Percentiles rank a stretch among this genome's conserved stretches.
phyloP scores from a whole-genome alignment of 2,329 filamentous ascomycete genomes.

The Paraphaeosphaeria sporulosa region DNA sequence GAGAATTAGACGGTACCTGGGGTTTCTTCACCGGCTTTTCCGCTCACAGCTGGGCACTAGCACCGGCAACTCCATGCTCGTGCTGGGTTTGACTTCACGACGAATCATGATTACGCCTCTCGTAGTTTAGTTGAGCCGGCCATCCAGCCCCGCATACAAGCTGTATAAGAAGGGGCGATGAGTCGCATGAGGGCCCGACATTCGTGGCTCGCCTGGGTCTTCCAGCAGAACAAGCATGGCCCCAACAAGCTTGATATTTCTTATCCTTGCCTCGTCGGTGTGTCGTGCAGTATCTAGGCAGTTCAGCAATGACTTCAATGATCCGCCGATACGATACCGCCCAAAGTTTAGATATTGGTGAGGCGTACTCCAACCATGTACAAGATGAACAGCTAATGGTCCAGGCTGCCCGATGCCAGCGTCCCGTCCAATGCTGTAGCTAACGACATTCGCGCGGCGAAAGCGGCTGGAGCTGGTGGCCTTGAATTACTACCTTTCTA shows the following conservation, averaged over 20 bases:
- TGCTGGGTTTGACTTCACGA: background rate
- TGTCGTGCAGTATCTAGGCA: background rate
- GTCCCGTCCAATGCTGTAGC: conserved; percentile 18
- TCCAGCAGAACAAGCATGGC: background rate
- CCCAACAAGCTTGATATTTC: background rate
- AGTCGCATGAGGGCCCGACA: background rate
- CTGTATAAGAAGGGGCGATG: background rate
- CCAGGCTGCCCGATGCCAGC: conserved; percentile 32
- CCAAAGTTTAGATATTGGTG: conserved; percentile 35
- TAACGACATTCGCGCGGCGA: conserved; percentile 18
- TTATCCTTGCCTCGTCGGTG: background rate
- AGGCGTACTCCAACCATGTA: background rate
- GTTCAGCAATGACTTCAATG: background rate
- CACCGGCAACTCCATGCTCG: background rate
- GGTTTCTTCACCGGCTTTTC: background rate
- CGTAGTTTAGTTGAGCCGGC: no score
- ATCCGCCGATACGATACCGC: conserved; percentile 13
- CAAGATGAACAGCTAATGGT: background rate
- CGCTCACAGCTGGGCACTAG: background rate
- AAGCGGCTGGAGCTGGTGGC: conserved; percentile 26
- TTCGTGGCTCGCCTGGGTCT: background rate
- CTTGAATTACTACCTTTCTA: conserved; percentile 31
- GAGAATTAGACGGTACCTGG: background rate
- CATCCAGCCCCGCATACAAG: background rate
- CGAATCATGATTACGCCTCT: no score